Evolutionary conservation across 257 asterid genomes (phyloP).

Genomic region (Perilla frutescens): DNA sequence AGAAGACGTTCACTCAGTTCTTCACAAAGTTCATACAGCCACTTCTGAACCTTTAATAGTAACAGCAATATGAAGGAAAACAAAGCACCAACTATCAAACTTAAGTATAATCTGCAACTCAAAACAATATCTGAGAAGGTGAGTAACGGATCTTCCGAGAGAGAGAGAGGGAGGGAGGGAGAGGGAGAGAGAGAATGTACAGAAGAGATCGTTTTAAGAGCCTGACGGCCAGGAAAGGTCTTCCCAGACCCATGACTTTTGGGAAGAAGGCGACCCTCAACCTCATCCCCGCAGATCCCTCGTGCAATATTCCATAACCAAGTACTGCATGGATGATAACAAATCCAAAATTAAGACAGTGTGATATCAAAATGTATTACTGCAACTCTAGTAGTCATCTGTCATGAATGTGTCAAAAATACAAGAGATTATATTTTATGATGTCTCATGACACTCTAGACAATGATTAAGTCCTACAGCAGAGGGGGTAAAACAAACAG

Average conservation of each 20-base stretch:
- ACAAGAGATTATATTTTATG: neutral
- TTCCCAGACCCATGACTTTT: constrained; percentile 97
- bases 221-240: constrained; percentile 90
- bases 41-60: constrained; percentile 74
- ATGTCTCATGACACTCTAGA: constrained; percentile 16
- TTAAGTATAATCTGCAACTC: neutral
- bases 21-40: constrained; percentile 85
- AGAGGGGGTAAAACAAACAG: constrained; percentile 15
- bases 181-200: constrained; percentile 40
- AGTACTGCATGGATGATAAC: constrained; percentile 56
- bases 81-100: constrained; percentile 4
- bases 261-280: constrained; percentile 93
- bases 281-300: constrained; percentile 93
- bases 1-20: constrained; percentile 92
- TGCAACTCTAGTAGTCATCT: neutral
- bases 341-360: constrained; percentile 8
- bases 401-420: constrained; percentile 20
- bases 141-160: constrained; percentile 24
- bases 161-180: neutral
- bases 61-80: constrained; percentile 29
- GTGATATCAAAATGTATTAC: constrained; percentile 26
- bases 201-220: constrained; percentile 69
- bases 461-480: neutral
- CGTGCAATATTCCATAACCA: constrained; percentile 95
- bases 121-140: constrained; percentile 17